A percentile compares a stretch with the other conserved stretches of the same genome.
Conservation (phyloP, 2,329 filamentous ascomycete genomes). For the Cucurbitaria berberidis region DNA sequence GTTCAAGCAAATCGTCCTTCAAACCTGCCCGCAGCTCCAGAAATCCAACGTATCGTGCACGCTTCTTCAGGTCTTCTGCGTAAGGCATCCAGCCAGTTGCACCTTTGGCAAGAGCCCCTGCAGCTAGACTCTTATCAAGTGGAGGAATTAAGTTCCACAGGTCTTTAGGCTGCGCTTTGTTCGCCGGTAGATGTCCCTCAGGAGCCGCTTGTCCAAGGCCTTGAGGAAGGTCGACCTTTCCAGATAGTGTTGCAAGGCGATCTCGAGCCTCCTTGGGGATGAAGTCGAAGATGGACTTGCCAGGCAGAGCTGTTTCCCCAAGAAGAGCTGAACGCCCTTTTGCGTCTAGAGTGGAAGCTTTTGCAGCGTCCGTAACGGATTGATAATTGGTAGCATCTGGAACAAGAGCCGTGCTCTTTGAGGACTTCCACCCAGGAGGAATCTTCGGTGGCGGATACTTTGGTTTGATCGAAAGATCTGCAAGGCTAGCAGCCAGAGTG, state of each 20-base stretch:
- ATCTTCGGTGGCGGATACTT: conserved; percentile 70
- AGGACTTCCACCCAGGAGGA: conserved; percentile 75
- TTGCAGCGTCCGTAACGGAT: conserved; percentile 79
- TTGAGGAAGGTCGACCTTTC: conserved; percentile 76
- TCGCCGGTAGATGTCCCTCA: conserved; percentile 67
- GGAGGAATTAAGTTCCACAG: conserved; percentile 56
- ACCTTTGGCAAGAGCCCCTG: conserved; percentile 55
- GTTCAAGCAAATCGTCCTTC: conserved; percentile 63
- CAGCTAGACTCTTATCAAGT: conserved; percentile 50
- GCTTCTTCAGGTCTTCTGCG: conserved; percentile 78
- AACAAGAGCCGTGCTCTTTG: conserved; percentile 40
- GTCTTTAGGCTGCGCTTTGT: conserved; percentile 65
- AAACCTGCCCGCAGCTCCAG: conserved; percentile 75
- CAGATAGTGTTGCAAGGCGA: conserved; percentile 75
- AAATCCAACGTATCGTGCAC: conserved; percentile 79
- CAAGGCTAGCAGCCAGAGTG: conserved; percentile 63
- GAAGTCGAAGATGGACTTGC: conserved; percentile 96
- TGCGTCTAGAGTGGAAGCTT: conserved; percentile 75
- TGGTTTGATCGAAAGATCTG: conserved; percentile 51
- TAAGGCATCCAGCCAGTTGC: conserved; percentile 79
- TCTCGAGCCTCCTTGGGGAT: conserved; percentile 79
- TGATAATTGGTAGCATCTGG: conserved; percentile 52
- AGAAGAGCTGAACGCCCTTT: conserved; percentile 78
- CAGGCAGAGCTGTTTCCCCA: conserved; percentile 80
- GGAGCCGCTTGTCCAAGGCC: conserved; percentile 76